Evolutionary conservation across 495 filamentous ascomycete genomes (phyloP).

Genomic region (Xylaria intraflava): DNA sequence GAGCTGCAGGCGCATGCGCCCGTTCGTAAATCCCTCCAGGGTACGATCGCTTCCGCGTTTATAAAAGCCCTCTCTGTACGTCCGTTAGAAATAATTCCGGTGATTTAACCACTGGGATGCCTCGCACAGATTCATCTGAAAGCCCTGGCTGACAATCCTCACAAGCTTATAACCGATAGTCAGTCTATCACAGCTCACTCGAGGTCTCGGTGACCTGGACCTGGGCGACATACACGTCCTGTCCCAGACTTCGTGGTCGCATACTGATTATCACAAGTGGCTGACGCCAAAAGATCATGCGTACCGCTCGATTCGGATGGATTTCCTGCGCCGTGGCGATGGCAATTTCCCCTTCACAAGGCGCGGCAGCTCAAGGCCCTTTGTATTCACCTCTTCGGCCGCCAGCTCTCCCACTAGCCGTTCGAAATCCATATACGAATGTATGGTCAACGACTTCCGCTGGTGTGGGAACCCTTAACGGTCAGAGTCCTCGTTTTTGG

Average conservation of each 20-base stretch:
- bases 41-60: too few species aligned
- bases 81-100: too few species aligned
- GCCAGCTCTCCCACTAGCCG: constrained; percentile 69
- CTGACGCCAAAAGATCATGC: not conserved
- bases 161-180: too few species aligned
- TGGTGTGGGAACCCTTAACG: constrained; percentile 59
- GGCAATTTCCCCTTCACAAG: not conserved
- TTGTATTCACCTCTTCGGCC: constrained; percentile 45
- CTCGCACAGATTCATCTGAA: too few species aligned
- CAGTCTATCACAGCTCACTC: not conserved
- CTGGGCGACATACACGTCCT: too few species aligned
- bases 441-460: constrained; percentile 63
- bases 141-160: too few species aligned
- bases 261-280: not conserved
- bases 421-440: constrained; percentile 76
- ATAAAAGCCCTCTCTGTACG: too few species aligned
- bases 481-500: constrained; percentile 76
- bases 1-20: too few species aligned
- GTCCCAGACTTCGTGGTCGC: not conserved
- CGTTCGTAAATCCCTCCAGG: too few species aligned
- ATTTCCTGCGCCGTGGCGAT: not conserved
- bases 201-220: not conserved
- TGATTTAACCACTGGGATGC: too few species aligned
- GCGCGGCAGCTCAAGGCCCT: not conserved
- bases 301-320: not conserved